These are phyloP conservation scores for Magnolia sinica DNA, from an alignment of 164 flowering plant species.

Conservation along the genomic window DNA sequence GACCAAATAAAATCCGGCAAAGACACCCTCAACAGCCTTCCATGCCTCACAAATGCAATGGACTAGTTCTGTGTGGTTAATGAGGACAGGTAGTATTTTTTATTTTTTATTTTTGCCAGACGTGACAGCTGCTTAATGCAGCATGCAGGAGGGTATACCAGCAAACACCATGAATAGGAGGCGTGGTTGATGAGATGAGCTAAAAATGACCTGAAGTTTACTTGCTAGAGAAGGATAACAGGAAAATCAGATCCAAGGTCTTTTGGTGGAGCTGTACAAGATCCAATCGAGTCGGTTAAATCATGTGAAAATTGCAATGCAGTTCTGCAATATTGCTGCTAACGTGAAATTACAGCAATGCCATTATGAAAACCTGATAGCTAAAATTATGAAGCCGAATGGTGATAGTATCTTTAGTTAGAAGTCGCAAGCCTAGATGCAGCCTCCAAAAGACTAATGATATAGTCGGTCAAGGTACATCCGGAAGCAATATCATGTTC, in stretches of 20 bases:
- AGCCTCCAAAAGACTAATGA: too few species aligned
- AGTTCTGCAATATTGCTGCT: background rate
- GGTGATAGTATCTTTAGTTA: too few species aligned
- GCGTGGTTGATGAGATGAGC: background rate
- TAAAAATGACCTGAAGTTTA: background rate
- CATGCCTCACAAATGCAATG: background rate
- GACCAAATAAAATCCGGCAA: background rate
- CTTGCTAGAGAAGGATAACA: background rate
- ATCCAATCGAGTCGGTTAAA: background rate
- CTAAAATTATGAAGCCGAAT: too few species aligned
- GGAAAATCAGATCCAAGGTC: background rate
- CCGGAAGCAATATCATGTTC: too few species aligned
- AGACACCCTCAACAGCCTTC: background rate
- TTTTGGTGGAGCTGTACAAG: background rate
- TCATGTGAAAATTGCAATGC: background rate
- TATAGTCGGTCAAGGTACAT: too few species aligned
- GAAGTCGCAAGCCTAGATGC: too few species aligned
- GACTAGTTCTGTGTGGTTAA: background rate
- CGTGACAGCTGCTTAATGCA: background rate
- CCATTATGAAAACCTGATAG: background rate
- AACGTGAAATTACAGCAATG: background rate
- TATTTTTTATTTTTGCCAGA: background rate
- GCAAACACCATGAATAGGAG: background rate
- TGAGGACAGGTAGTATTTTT: background rate
- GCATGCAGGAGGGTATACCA: background rate